phyloP scores from a whole-genome alignment of 2,329 filamentous ascomycete species.

The Penicillium decumbens region DNA sequence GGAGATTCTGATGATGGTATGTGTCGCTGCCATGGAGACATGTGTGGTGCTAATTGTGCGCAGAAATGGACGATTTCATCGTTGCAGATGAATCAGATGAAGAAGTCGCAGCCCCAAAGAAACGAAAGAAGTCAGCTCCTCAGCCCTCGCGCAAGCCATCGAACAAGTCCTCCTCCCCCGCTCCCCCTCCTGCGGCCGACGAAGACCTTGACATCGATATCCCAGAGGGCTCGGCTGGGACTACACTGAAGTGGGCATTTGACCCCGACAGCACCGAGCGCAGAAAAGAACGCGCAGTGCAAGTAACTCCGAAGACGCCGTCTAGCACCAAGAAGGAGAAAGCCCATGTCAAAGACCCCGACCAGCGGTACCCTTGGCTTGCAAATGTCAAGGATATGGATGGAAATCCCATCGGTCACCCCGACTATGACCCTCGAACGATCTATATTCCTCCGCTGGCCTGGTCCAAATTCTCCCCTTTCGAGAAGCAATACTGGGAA shows the following conservation, averaged over 20 bases:
- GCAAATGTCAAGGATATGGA: conserved; percentile 82
- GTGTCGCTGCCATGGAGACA: conserved; percentile 1
- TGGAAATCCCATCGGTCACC: conserved; percentile 68
- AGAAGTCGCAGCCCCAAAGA: conserved; percentile 58
- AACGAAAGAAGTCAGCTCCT: conserved; percentile 63
- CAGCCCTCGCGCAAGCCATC: conserved; percentile 38
- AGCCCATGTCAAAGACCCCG: conserved; percentile 74
- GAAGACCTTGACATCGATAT: conserved; percentile 56
- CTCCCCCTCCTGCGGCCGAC: conserved; percentile 52
- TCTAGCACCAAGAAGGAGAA: conserved; percentile 53
- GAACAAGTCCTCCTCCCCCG: conserved; percentile 31
- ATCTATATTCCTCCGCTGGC: conserved; percentile 82
- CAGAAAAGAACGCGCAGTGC: conserved; percentile 45
- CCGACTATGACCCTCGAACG: conserved; percentile 85
- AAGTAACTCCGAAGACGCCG: conserved; percentile 32
- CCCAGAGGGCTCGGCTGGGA: conserved; percentile 56
- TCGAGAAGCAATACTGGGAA: conserved; percentile 98
- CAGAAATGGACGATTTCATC: conserved; percentile 81
- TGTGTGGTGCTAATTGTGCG: conserved; percentile 17
- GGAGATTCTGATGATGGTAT: conserved; percentile 49
- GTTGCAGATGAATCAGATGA: conserved; percentile 82
- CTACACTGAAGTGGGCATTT: conserved; percentile 77
- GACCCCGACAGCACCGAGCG: conserved; percentile 57
- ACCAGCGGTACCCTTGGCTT: conserved; percentile 84
- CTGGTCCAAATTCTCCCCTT: conserved; percentile 80